Conservation (phyloP, 2,329 filamentous ascomycete species). For the Stagonosporopsis vannaccii region DNA sequence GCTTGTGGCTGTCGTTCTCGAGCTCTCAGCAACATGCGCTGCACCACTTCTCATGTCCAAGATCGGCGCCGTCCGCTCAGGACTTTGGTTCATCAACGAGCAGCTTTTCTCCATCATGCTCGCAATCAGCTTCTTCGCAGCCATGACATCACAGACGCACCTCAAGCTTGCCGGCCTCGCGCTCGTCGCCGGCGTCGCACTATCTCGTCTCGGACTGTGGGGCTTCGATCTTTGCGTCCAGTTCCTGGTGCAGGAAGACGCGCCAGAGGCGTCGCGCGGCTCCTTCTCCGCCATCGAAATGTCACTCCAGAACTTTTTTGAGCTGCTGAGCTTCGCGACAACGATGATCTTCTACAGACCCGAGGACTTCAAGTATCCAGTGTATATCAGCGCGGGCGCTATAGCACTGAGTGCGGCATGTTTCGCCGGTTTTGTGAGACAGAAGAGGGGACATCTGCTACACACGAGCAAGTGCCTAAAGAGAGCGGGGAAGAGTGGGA, state of each 20-base stretch:
- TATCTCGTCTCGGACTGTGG: constrained; percentile 56
- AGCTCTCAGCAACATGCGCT: constrained; percentile 68
- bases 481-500: constrained; percentile 20
- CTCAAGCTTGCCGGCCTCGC: constrained; percentile 33
- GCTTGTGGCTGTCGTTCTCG: constrained; percentile 61
- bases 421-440: constrained; percentile 65
- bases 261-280: constrained; percentile 59
- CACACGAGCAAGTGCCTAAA: constrained; percentile 32
- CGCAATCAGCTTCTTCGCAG: constrained; percentile 41
- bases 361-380: constrained; percentile 70
- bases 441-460: constrained; percentile 63
- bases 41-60: constrained; percentile 63
- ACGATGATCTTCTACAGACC: constrained; percentile 71
- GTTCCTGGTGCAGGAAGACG: constrained; percentile 56
- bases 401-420: constrained; percentile 58
- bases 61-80: constrained; percentile 64
- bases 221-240: constrained; percentile 58
- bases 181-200: constrained; percentile 50
- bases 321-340: constrained; percentile 69
- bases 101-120: constrained; percentile 65
- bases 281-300: constrained; percentile 74
- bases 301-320: constrained; percentile 72
- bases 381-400: constrained; percentile 64
- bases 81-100: constrained; percentile 75
- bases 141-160: constrained; percentile 15